Percentiles rank a stretch among this genome's conserved stretches.
Evolutionary conservation across 257 asterid species (phyloP).

Genomic region (Schizonepeta tenuifolia): DNA sequence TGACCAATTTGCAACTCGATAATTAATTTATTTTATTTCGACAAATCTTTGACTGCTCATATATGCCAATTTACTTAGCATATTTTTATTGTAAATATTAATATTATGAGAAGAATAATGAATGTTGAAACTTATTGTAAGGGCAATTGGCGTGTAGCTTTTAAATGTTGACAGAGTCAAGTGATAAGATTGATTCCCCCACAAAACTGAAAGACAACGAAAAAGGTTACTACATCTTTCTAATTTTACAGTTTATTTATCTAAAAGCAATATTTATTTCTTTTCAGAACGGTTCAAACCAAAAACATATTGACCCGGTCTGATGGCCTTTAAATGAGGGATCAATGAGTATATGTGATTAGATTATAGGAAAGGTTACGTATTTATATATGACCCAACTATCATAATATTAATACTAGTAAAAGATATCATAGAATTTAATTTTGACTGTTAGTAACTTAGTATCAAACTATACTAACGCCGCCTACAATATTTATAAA

Average conservation of each 20-base stretch:
- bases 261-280: not conserved
- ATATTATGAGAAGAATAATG: not conserved
- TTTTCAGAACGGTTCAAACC: not conserved
- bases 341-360: not conserved
- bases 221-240: not conserved
- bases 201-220: not conserved
- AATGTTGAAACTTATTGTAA: not conserved
- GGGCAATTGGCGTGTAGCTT: conserved; percentile 20
- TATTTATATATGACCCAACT: too few species aligned
- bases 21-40: not conserved
- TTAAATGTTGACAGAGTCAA: conserved; percentile 31
- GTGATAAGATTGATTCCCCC: conserved; percentile 43
- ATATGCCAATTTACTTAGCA: not conserved
- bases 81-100: not conserved
- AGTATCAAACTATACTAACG: too few species aligned
- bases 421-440: too few species aligned
- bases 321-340: not conserved
- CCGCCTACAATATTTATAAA: too few species aligned
- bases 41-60: not conserved
- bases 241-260: not conserved
- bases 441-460: too few species aligned
- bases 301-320: not conserved
- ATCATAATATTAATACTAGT: too few species aligned
- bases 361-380: too few species aligned
- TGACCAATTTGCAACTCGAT: conserved; percentile 11